These are phyloP conservation scores for Nannizziopsis arthrosporioides DNA, from an alignment of 2,329 filamentous ascomycete species.

Conservation along the genomic window DNA sequence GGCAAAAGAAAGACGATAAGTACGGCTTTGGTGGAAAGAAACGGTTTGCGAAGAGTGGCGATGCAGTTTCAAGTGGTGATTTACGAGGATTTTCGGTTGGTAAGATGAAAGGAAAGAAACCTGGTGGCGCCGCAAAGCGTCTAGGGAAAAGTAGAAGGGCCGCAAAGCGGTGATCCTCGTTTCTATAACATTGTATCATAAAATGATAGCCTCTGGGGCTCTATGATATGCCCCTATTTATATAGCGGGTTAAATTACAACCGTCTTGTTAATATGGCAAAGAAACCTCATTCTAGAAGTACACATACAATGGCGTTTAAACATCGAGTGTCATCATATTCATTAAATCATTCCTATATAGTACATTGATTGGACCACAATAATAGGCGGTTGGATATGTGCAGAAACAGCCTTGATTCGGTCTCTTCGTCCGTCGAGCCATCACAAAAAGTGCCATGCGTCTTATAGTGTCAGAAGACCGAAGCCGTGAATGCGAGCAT, in stretches of 20 bases:
- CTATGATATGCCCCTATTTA: not conserved
- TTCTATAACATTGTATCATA: not conserved
- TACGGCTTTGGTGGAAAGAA: slow-evolving; percentile 97
- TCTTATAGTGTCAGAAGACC: too few relatives aligned
- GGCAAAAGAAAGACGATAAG: slow-evolving; percentile 87
- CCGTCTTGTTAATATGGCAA: too few relatives aligned
- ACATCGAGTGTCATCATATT: not conserved
- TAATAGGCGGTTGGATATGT: too few relatives aligned
- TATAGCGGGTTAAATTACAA: too few relatives aligned
- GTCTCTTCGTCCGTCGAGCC: too few relatives aligned
- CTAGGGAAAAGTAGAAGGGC: slow-evolving; percentile 42
- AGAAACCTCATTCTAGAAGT: too few relatives aligned
- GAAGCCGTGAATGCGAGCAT: too few relatives aligned
- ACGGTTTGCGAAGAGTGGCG: slow-evolving; percentile 76
- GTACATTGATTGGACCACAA: too few relatives aligned
- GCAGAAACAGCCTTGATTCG: too few relatives aligned
- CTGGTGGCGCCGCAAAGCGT: slow-evolving; percentile 31
- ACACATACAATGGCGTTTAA: not conserved
- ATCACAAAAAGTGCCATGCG: too few relatives aligned
- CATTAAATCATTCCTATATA: not conserved
- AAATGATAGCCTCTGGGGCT: not conserved
- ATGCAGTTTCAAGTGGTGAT: slow-evolving; percentile 72
- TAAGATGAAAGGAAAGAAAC: slow-evolving; percentile 60
- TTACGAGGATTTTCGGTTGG: slow-evolving; percentile 66
- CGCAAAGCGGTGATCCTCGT: slow-evolving; percentile 19